Conservation (phyloP, 441 rosid species). For the Dalechampia spathulata region DNA sequence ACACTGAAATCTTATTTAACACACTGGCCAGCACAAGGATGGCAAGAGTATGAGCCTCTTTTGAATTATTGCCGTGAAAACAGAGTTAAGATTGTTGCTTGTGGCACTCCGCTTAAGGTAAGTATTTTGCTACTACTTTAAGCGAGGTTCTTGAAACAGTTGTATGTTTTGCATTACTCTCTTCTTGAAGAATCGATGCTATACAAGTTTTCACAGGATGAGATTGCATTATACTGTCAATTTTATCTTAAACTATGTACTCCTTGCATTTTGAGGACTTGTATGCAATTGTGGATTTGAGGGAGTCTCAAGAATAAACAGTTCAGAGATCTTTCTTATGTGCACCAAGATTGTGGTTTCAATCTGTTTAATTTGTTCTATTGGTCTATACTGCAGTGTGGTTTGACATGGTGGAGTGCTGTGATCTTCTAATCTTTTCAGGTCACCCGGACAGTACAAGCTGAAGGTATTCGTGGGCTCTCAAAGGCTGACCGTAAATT, state of each 20-base stretch:
- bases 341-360: neutral
- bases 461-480: conserved; percentile 83
- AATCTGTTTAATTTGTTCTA: neutral
- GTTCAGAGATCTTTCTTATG: neutral
- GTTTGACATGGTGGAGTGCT: neutral
- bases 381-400: neutral
- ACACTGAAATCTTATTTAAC: conserved; percentile 48
- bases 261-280: neutral
- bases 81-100: conserved; percentile 64
- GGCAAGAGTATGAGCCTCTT: conserved; percentile 85
- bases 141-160: neutral
- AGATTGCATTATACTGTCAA: neutral
- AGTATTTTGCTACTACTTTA: neutral
- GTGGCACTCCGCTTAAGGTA: conserved; percentile 90
- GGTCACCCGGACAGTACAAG: conserved; percentile 85
- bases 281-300: neutral
- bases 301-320: neutral
- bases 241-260: neutral
- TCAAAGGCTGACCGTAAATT: conserved; percentile 69
- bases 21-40: conserved; percentile 67
- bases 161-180: neutral
- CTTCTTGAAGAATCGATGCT: neutral
- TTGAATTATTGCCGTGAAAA: conserved; percentile 77
- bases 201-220: neutral
- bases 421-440: conserved; percentile 18